Evolutionary conservation across 2,329 filamentous ascomycete genomes (phyloP).

Genomic region (Botrytis elliptica): DNA sequence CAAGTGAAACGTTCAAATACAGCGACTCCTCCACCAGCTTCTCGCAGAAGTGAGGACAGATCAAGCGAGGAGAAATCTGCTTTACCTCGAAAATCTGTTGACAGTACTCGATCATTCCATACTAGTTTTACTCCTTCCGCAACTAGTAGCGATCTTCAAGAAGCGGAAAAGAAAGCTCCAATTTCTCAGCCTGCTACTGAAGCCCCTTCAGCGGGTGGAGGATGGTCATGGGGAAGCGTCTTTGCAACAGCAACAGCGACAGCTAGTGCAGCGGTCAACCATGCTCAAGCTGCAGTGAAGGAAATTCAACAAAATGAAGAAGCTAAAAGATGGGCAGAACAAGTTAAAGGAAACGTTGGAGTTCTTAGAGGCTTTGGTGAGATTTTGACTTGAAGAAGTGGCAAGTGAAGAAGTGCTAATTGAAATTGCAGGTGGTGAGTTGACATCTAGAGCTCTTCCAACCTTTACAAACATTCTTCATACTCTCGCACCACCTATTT

Average conservation of each 20-base stretch:
- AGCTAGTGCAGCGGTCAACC: slow-evolving; percentile 74
- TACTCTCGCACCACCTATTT: slow-evolving; percentile 92
- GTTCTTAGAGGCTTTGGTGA: slow-evolving; percentile 73
- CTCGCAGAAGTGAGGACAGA: slow-evolving; percentile 47
- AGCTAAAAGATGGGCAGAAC: slow-evolving; percentile 92
- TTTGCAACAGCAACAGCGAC: slow-evolving; percentile 67
- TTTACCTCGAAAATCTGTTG: slow-evolving; percentile 66
- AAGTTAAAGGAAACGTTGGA: slow-evolving; percentile 85
- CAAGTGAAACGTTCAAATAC: slow-evolving; percentile 51
- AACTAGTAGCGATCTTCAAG: slow-evolving; percentile 58
- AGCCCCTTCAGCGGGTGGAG: slow-evolving; percentile 53
- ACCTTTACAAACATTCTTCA: slow-evolving; percentile 95
- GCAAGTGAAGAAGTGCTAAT: slow-evolving; percentile 22
- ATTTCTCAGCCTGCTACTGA: slow-evolving; percentile 45
- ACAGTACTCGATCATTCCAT: slow-evolving; percentile 71
- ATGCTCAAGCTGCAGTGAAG: slow-evolving; percentile 88
- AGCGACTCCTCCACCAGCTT: slow-evolving; percentile 47
- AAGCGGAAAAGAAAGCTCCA: slow-evolving; percentile 53
- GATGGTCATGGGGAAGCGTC: slow-evolving; percentile 81
- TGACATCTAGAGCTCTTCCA: slow-evolving; percentile 81
- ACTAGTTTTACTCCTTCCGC: slow-evolving; percentile 69
- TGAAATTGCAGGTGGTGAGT: slow-evolving; percentile 68
- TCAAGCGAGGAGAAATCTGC: slow-evolving; percentile 59
- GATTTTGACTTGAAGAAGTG: slow-evolving; percentile 26
- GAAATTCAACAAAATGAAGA: slow-evolving; percentile 97